These are phyloP conservation scores for Trichoderma atrobrunneum DNA, from an alignment of 2,329 filamentous ascomycete species.

Conservation along the genomic window DNA sequence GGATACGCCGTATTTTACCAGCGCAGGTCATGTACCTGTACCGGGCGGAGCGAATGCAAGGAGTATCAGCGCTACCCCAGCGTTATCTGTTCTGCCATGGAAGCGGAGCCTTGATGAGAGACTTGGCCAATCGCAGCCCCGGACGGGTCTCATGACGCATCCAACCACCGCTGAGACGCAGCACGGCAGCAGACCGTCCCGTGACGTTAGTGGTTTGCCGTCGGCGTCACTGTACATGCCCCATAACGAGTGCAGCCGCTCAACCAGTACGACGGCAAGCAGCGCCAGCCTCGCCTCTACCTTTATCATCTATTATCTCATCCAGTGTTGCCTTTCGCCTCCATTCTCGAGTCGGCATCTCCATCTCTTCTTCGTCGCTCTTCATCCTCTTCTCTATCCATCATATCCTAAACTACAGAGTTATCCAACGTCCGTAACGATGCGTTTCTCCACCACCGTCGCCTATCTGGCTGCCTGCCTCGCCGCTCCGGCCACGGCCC, in stretches of 20 bases:
- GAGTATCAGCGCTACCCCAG: slow-evolving; percentile 6
- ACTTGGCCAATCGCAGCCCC: background rate
- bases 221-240: slow-evolving; percentile 13
- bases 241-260: background rate
- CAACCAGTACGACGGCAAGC: background rate
- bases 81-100: slow-evolving; percentile 2
- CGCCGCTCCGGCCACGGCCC: slow-evolving; percentile 41
- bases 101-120: background rate
- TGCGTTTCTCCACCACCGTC: slow-evolving; percentile 41
- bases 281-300: slow-evolving; percentile 13
- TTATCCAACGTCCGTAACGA: slow-evolving; percentile 22
- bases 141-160: slow-evolving; percentile 33
- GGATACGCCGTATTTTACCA: background rate
- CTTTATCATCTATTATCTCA: background rate
- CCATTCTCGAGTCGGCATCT: background rate
- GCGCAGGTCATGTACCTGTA: background rate
- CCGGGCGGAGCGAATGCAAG: background rate
- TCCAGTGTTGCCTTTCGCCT: background rate
- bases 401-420: background rate
- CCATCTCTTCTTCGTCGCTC: background rate
- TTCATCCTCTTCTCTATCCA: background rate
- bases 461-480: slow-evolving; percentile 46
- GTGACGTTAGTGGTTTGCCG: slow-evolving; percentile 18
- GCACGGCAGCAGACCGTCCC: slow-evolving; percentile 10
- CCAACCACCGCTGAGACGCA: slow-evolving; percentile 24